Base-by-base conservation (phyloP, 2,329 filamentous ascomycete species). In the Fonsecaea monophora region DNA sequence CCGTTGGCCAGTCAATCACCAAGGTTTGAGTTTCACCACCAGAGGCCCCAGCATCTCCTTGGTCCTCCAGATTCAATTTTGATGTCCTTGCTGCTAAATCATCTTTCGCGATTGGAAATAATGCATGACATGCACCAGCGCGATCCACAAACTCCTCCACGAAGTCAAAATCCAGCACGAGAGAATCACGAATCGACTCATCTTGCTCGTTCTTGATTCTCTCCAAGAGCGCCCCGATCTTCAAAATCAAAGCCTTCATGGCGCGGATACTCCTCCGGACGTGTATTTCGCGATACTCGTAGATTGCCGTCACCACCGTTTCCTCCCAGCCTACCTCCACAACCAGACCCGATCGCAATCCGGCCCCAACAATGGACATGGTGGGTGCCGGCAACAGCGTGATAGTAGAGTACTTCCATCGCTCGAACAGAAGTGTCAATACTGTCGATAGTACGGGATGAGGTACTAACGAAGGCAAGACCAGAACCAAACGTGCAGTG, bases 321-420 rank as follows among this genome's bases (percentile, higher is more conserved):
- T 98, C 95, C 50, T 89, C 85, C 95, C 95, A 99, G 53, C 94
- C 95, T 67, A 99, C 85, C 75, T 99, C 93, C 42, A 99, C 84
- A 0, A 98, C 87, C 50, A 99, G 78, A 0, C 90, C 92, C n/a
- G 92, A 92, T 13, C 95, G 88, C 48, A 96, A 82, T 0, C 95
- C 95, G 5, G 94, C 93, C 7, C 90, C 90, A 2, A 94, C 86
- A 6, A 90, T 83, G 1, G 88, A 84, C 78, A 95, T 89, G 21
- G 92, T 85, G 0, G 94, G 87, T 0, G 87, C 86, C 0, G 93
- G 92, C 74, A 97, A 82, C 50, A 99, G 83, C 2, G 92, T 94
- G 70, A 98, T 86, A 25, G 87, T 89, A 0, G 94, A 91, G 15
- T 90, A 86, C 71, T 94, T 91, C 77, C 94, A 95, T 55, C 87